A percentile compares a stretch with the other conserved stretches of the same genome.
Conservation (phyloP, 495 filamentous ascomycete genomes). For the Talaromyces nanjingensis region DNA sequence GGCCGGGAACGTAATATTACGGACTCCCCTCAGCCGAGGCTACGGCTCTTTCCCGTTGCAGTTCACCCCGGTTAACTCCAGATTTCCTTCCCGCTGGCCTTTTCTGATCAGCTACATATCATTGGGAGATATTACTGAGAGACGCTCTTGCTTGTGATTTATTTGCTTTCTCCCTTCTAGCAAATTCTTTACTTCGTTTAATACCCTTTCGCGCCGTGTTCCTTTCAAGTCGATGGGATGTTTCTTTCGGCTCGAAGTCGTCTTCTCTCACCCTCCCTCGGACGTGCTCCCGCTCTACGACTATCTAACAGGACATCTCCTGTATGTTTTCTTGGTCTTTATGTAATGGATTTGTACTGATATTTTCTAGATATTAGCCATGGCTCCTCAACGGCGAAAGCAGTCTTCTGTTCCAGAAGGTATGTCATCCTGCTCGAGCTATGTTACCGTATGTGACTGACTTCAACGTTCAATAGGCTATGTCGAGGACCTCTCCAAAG, state of each 20-base stretch:
- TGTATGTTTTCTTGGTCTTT: neutral
- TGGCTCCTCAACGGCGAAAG: conserved; percentile 34
- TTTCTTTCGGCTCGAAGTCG: conserved; percentile 42
- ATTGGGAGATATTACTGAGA: neutral
- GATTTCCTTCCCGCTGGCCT: neutral
- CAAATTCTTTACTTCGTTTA: conserved; percentile 9
- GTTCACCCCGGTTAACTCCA: conserved; percentile 3
- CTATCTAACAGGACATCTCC: conserved; percentile 8
- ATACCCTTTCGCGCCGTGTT: conserved; percentile 1
- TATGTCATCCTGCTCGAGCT: conserved; percentile 16
- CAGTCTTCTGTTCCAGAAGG: conserved; percentile 43
- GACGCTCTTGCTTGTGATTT: conserved; percentile 5
- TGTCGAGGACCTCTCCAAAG: conserved; percentile 84
- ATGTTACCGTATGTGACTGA: neutral
- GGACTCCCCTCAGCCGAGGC: neutral
- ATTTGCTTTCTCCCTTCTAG: neutral
- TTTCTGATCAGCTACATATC: neutral
- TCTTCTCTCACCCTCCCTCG: conserved; percentile 23
- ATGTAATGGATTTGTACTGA: neutral
- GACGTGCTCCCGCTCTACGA: conserved; percentile 8
- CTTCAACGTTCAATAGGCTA: conserved; percentile 64
- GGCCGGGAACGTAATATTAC: neutral
- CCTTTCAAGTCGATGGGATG: conserved; percentile 26
- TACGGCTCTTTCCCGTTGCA: neutral
- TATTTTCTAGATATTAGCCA: conserved; percentile 27